Conservation (phyloP, 1,284 basidiomycete species). For the Trametes hirsuta region DNA sequence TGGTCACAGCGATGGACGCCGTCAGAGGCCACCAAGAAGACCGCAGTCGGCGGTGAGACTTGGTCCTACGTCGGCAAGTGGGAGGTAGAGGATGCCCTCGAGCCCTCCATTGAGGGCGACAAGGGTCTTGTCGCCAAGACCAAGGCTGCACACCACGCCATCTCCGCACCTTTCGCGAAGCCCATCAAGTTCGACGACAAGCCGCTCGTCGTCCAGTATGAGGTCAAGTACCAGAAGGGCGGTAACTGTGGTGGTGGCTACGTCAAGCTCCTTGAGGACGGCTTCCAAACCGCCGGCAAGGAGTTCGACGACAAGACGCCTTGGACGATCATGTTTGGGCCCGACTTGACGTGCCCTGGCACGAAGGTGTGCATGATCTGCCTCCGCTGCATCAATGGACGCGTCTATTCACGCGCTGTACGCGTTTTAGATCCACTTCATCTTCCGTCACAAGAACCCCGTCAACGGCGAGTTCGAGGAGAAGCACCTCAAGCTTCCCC, state of each 20-base stretch:
- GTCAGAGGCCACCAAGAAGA: slow-evolving; percentile 97
- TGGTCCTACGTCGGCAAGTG: slow-evolving; percentile 98
- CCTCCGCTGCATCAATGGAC: not conserved
- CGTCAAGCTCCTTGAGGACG: slow-evolving; percentile 93
- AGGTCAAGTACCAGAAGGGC: slow-evolving; percentile 99
- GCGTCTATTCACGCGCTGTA: slow-evolving; percentile 5
- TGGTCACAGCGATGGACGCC: slow-evolving; percentile 94
- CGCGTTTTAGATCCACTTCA: slow-evolving; percentile 82
- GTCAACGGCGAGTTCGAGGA: slow-evolving; percentile 92
- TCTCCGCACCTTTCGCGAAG: slow-evolving; percentile 87
- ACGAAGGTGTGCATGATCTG: slow-evolving; percentile 64
- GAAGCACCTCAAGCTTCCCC: slow-evolving; percentile 90
- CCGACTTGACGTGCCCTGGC: slow-evolving; percentile 85
- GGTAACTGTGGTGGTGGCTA: slow-evolving; percentile 99
- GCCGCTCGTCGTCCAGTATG: slow-evolving; percentile 97
- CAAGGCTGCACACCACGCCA: slow-evolving; percentile 95
- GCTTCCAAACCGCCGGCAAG: slow-evolving; percentile 89
- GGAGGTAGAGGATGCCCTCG: slow-evolving; percentile 89
- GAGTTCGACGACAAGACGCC: slow-evolving; percentile 98
- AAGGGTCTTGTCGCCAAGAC: slow-evolving; percentile 91
- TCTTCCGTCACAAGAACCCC: slow-evolving; percentile 96
- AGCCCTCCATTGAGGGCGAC: slow-evolving; percentile 79
- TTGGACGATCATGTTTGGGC: slow-evolving; percentile 97
- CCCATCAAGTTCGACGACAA: slow-evolving; percentile 85
- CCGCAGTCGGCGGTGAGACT: slow-evolving; percentile 88